A percentile compares a stretch with the other conserved stretches of the same genome.
Evolutionary conservation across 1,139 yeast genomes (phyloP).

Genomic region (Wickerhamomyces sp.): DNA sequence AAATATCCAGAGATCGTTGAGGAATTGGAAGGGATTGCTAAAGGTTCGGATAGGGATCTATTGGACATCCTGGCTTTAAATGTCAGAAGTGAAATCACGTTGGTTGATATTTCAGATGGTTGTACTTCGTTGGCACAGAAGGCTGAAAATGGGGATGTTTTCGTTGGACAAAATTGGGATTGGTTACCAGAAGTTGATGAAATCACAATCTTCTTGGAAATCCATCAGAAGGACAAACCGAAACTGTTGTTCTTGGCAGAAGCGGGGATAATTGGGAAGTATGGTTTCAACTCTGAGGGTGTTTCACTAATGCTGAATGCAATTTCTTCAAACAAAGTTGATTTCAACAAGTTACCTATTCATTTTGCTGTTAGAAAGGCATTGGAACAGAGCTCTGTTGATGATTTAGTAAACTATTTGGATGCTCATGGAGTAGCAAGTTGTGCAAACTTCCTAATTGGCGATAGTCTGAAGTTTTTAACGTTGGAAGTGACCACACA

Average conservation of each 20-base stretch:
- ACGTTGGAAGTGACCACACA: constrained; percentile 18
- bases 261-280: constrained; percentile 23
- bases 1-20: constrained; percentile 14
- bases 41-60: constrained; percentile 13
- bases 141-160: constrained; percentile 8
- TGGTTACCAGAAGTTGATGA: constrained; percentile 21
- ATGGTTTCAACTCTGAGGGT: constrained; percentile 19
- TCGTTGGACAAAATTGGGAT: constrained; percentile 23
- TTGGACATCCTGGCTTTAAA: constrained; percentile 19
- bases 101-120: constrained; percentile 19
- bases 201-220: constrained; percentile 16
- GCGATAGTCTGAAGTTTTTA: constrained; percentile 17
- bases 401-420: constrained; percentile 22
- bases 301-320: constrained; percentile 20
- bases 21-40: constrained; percentile 19
- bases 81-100: constrained; percentile 20
- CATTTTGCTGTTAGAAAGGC: constrained; percentile 30
- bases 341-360: constrained; percentile 26
- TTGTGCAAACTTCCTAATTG: constrained; percentile 25
- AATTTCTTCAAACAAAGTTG: constrained; percentile 20
- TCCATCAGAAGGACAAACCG: constrained; percentile 15
- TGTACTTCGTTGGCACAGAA: constrained; percentile 19
- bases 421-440: constrained; percentile 23
- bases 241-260: constrained; percentile 17
- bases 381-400: constrained; percentile 24